These are phyloP conservation scores for Pinus tabuliformis DNA, from an alignment of 75 land plant species.

Conservation along the genomic window DNA sequence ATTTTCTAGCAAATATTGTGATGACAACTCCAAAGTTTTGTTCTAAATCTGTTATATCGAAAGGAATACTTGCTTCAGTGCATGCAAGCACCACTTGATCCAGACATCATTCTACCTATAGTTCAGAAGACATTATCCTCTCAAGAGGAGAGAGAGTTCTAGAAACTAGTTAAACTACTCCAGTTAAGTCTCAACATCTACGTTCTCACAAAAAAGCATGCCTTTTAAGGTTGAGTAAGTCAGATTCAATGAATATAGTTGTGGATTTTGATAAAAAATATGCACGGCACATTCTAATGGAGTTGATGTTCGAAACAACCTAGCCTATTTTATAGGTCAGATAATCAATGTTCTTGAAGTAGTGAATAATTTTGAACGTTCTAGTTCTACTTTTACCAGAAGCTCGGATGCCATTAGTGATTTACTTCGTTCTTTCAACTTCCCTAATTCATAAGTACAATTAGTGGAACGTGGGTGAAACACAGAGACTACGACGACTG, in stretches of 20 bases:
- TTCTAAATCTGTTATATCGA: conserved; percentile 41
- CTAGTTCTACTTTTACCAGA: neutral
- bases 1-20: conserved; percentile 26
- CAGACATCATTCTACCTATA: neutral
- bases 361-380: neutral
- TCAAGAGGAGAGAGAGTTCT: conserved; percentile 5
- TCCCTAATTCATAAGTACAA: conserved; percentile 2
- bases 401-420: conserved; percentile 1
- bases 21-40: conserved; percentile 44
- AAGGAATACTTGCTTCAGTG: conserved; percentile 29
- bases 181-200: neutral
- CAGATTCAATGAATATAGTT: neutral
- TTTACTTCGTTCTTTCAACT: neutral
- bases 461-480: neutral
- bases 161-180: neutral
- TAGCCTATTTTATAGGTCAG: neutral
- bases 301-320: neutral
- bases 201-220: neutral
- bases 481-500: neutral
- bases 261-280: neutral
- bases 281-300: neutral
- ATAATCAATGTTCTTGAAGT: neutral
- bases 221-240: neutral
- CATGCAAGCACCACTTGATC: neutral
- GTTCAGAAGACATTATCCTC: neutral